Evolutionary conservation across 177 flowering plant species (phyloP).

Genomic region (Vitis hybrid): DNA sequence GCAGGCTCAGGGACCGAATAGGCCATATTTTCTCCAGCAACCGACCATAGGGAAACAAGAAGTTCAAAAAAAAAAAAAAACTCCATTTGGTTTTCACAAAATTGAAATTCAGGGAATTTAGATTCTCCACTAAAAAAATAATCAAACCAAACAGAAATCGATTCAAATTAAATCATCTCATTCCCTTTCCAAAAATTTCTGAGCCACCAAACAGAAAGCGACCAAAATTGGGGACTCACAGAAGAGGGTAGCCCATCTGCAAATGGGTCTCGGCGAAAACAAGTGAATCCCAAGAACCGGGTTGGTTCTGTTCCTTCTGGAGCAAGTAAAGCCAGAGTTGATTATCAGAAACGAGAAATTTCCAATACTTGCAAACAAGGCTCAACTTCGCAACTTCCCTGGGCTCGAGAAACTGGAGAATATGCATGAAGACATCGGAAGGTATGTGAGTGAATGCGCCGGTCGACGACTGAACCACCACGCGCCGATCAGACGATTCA

Average conservation of each 20-base stretch:
- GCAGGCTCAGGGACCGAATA: no score
- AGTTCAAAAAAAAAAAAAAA: no score
- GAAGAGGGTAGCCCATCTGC: slow-evolving; percentile 58
- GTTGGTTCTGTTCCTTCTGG: slow-evolving; percentile 40
- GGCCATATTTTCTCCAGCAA: no score
- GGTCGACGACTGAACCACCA: slow-evolving; percentile 18
- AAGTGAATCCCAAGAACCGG: slow-evolving; percentile 53
- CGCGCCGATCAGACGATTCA: neutral
- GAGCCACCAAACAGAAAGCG: neutral
- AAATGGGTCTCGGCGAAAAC: slow-evolving; percentile 73
- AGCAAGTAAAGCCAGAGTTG: slow-evolving; percentile 82
- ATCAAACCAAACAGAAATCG: no score
- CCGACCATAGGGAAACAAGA: no score
- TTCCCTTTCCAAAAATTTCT: neutral
- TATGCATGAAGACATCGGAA: slow-evolving; percentile 51
- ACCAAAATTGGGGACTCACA: slow-evolving; percentile 25
- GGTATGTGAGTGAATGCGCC: slow-evolving; percentile 71
- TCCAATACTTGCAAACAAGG: slow-evolving; percentile 61
- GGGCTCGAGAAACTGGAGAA: slow-evolving; percentile 58
- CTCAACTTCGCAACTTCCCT: slow-evolving; percentile 55
- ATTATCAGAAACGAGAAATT: slow-evolving; percentile 53
- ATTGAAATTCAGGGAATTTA: no score
- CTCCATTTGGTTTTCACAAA: no score
- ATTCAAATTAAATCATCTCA: neutral
- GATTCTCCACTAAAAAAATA: no score